Base-by-base conservation (phyloP, 257 asterid genomes). In the Buddleja alternifolia region DNA sequence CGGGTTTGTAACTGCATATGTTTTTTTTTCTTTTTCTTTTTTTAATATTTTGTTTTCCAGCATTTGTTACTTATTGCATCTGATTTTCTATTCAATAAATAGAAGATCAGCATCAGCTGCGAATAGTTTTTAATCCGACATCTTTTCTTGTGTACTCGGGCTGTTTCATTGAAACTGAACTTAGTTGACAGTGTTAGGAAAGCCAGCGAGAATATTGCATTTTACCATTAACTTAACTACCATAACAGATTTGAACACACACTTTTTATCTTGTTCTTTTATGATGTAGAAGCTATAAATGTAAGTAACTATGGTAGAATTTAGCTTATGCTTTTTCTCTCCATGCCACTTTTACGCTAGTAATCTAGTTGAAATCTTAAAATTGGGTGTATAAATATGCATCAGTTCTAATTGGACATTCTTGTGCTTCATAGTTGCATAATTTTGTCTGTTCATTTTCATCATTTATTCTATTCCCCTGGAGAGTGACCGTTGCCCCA, bases 1-100 rank as follows among this genome's bases (percentile, higher is more conserved):
- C 88, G 95, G 97, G 97, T 90, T 77, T 52, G 92, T 86, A 46
- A 60, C 39, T 77, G 80, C 51, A 57, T 69, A 50, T 0, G 24
- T 69, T 61, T 45, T 72, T 5, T 62, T 69, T 64, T 12, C 20
- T 47, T 32, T 69, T n/a, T n/a, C n/a, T n/a, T n/a, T n/a, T n/a
- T n/a, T n/a, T n/a, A n/a, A n/a, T n/a, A n/a, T n/a, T n/a, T n/a
- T n/a, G n/a, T n/a, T 55, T 72, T 73, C 11, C 55, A 37, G 57
- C 47, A 57, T 60, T 62, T 47, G 21, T 44, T 15, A 7, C 56
- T 45, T 63, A 69, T 53, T 44, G 14, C 62, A 48, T 44, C 48
- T 64, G 15, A 23, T 64, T 25, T 65, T 40, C 44, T 41, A 16
- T 71, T 23, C 34, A 12, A 66, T 7, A 72, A 58, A 64, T 63